Percentiles rank a stretch among this genome's conserved stretches.
phyloP scores from a whole-genome alignment of 306 rosid genomes.

The Glycine latifolia region DNA sequence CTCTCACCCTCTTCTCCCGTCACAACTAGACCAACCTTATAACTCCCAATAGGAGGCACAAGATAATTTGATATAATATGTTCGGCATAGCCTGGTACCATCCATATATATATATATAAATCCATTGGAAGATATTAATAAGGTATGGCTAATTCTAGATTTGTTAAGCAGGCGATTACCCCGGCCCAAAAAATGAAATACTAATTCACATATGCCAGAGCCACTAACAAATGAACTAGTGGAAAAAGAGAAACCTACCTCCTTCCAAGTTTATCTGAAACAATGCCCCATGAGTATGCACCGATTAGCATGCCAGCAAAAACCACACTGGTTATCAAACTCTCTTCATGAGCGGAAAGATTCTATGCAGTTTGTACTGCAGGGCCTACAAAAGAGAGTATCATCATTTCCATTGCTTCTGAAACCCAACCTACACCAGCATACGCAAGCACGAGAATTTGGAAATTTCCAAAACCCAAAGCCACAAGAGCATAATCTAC shows the following conservation, averaged over 20 bases:
- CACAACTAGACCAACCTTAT: too few relatives aligned
- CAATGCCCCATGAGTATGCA: constrained; percentile 90
- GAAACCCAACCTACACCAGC: constrained; percentile 98
- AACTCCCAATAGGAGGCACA: neutral
- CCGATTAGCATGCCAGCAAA: constrained; percentile 92
- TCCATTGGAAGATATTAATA: constrained; percentile 10
- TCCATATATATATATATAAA: neutral
- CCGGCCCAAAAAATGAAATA: neutral
- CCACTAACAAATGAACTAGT: constrained; percentile 6
- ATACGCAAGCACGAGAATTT: constrained; percentile 78
- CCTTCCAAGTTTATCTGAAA: constrained; percentile 88
- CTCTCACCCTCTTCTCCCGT: too few relatives aligned
- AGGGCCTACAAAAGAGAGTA: constrained; percentile 93
- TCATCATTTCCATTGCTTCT: constrained; percentile 99
- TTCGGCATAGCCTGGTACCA: constrained; percentile 13
- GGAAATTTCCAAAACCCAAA: constrained; percentile 90
- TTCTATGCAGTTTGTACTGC: constrained; percentile 88
- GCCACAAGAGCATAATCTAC: constrained; percentile 86
- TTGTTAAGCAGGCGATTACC: neutral
- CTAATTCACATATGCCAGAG: constrained; percentile 1
- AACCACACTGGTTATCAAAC: constrained; percentile 80
- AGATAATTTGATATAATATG: constrained; percentile 6
- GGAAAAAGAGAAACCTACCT: constrained; percentile 54
- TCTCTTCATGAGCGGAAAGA: constrained; percentile 82
- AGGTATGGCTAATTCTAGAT: constrained; percentile 30